Evolutionary conservation across 495 filamentous ascomycete genomes (phyloP).

Genomic region (Staphylotrichum longicolle): DNA sequence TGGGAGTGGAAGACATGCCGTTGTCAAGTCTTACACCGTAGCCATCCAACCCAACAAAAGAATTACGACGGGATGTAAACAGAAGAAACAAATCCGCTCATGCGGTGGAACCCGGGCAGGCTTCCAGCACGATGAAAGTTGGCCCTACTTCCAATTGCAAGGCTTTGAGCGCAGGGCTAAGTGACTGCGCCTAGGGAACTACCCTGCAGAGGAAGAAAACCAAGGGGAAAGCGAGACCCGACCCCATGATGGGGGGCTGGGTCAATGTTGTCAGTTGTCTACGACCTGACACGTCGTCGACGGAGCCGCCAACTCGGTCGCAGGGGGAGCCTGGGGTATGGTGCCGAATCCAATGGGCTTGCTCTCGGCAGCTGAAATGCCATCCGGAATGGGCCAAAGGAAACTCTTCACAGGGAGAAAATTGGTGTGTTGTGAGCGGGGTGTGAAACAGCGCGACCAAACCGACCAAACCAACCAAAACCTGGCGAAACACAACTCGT

Average conservation of each 20-base stretch:
- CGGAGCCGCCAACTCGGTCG: neutral
- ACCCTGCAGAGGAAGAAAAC: too few species aligned
- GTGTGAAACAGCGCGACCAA: conserved; percentile 9
- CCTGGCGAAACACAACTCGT: neutral
- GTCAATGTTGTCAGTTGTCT: neutral
- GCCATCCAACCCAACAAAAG: neutral
- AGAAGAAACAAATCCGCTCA: neutral
- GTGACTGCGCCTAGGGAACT: too few species aligned
- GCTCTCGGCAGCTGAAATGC: too few species aligned
- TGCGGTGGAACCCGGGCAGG: conserved; percentile 1
- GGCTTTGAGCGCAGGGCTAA: conserved; percentile 10
- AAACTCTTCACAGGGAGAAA: too few species aligned
- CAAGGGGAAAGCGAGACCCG: neutral
- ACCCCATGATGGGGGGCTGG: neutral
- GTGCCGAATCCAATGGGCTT: neutral
- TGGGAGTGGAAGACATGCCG: neutral
- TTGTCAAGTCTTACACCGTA: neutral
- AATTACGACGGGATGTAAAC: conserved; percentile 2
- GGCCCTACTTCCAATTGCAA: neutral
- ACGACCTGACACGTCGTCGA: conserved; percentile 26
- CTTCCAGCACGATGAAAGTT: too few species aligned
- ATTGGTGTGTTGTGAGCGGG: neutral
- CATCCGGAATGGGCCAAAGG: too few species aligned
- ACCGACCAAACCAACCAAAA: too few species aligned
- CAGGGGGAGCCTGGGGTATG: too few species aligned